These are phyloP conservation scores for Sarocladium strictum DNA, from an alignment of 2,329 filamentous ascomycete genomes.

Conservation along the genomic window DNA sequence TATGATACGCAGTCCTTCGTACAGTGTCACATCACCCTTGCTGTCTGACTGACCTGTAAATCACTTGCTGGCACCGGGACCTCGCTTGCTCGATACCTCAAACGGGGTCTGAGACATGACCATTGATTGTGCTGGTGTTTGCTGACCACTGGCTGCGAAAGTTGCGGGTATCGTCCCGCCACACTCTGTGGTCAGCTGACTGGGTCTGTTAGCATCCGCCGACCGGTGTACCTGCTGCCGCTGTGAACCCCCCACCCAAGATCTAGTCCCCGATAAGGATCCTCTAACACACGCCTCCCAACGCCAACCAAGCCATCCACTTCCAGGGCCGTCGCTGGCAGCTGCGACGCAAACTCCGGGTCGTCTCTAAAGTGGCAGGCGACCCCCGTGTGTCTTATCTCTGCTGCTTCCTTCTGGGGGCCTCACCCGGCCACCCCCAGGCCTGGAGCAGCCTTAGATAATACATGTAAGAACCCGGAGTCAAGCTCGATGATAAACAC, in stretches of 20 bases:
- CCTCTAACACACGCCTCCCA: not conserved
- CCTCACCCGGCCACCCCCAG: not conserved
- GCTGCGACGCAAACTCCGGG: not conserved
- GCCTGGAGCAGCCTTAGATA: not conserved
- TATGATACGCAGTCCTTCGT: no score
- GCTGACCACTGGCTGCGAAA: not conserved
- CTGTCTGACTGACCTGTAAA: no score
- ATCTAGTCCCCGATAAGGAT: constrained; percentile 1
- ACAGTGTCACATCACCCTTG: no score
- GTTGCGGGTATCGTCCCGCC: not conserved
- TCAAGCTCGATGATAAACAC: constrained; percentile 6
- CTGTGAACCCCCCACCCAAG: not conserved
- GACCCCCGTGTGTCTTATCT: constrained; percentile 3
- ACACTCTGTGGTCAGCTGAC: not conserved
- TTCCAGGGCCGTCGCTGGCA: not conserved
- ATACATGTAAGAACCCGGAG: not conserved
- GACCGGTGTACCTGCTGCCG: not conserved
- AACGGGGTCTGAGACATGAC: not conserved
- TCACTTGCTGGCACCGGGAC: no score
- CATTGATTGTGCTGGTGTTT: not conserved
- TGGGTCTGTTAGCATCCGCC: not conserved
- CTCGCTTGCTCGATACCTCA: no score
- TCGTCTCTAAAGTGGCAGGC: not conserved
- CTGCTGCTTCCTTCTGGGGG: not conserved
- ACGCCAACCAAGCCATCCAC: not conserved